A percentile compares a stretch with the other conserved stretches of the same genome.
Evolutionary conservation across 1,284 basidiomycete genomes (phyloP).

Genomic region (Melampsora occidentalis): DNA sequence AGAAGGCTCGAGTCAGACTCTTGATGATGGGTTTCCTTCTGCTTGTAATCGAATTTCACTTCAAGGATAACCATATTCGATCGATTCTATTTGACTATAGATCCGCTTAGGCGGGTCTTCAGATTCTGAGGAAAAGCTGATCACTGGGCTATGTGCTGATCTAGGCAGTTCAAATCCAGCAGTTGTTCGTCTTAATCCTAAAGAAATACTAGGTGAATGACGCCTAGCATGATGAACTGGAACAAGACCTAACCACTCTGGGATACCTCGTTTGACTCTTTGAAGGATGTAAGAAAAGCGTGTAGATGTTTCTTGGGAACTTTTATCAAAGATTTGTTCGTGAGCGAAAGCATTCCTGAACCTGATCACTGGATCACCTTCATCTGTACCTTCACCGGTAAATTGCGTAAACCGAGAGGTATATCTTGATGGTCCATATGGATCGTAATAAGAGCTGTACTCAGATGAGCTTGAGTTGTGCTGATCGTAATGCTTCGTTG

Average conservation of each 20-base stretch:
- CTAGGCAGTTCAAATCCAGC: conserved; percentile 1
- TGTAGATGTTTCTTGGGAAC: conserved; percentile 53
- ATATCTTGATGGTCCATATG: conserved; percentile 53
- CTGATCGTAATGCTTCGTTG: conserved; percentile 59
- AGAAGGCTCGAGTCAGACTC: too few species aligned
- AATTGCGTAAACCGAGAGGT: conserved; percentile 52
- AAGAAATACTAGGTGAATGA: conserved; percentile 2
- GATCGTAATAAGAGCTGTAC: conserved; percentile 60
- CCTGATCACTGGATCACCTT: conserved; percentile 64
- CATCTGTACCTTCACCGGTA: conserved; percentile 70
- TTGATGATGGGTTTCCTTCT: too few species aligned
- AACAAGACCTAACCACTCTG: background rate
- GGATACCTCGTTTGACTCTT: background rate
- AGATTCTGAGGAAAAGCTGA: background rate
- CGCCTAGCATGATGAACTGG: background rate
- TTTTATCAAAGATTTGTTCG: conserved; percentile 68
- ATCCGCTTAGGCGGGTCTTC: background rate
- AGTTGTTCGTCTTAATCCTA: background rate
- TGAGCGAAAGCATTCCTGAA: conserved; percentile 65
- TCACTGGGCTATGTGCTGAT: background rate
- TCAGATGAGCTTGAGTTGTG: conserved; percentile 53
- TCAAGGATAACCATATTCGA: background rate
- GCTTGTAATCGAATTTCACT: background rate
- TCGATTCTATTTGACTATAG: background rate
- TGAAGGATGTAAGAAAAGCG: background rate